phyloP scores from a whole-genome alignment of 2,329 filamentous ascomycete species.

The Orbilia brochopaga region DNA sequence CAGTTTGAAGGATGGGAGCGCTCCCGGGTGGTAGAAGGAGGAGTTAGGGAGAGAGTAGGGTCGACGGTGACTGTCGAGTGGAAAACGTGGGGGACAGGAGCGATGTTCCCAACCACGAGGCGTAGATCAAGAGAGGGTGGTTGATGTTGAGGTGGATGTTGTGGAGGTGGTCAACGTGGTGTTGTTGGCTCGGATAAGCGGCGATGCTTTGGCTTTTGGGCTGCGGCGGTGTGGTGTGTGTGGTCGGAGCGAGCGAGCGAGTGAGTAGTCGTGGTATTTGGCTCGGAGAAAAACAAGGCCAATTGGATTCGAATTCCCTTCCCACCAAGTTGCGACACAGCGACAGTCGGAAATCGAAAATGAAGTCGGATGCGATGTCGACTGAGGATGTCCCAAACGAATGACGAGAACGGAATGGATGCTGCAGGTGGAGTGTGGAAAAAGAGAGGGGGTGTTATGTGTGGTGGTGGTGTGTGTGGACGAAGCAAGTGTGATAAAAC shows the following conservation, averaged over 20 bases:
- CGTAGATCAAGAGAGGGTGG: conserved; percentile 1
- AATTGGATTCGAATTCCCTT: neutral
- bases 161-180: no score
- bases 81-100: no score
- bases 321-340: neutral
- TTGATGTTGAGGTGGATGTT: conserved; percentile 3
- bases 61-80: conserved; percentile 4
- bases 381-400: conserved; percentile 11
- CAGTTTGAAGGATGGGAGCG: conserved; percentile 39
- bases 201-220: neutral
- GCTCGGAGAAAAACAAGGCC: neutral
- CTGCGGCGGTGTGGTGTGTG: no score
- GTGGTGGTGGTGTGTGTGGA: conserved; percentile 11
- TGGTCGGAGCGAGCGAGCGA: neutral
- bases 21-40: neutral
- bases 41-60: conserved; percentile 3
- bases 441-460: conserved; percentile 1
- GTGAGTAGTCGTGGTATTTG: conserved; percentile 2
- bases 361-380: conserved; percentile 10
- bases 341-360: neutral
- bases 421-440: neutral
- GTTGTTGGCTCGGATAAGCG: conserved; percentile 7
- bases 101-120: conserved; percentile 24
- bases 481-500: conserved; percentile 4
- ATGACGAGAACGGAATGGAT: conserved; percentile 10